These are phyloP conservation scores for Coleophoma crateriformis DNA, from an alignment of 2,329 filamentous ascomycete genomes.

Conservation along the genomic window DNA sequence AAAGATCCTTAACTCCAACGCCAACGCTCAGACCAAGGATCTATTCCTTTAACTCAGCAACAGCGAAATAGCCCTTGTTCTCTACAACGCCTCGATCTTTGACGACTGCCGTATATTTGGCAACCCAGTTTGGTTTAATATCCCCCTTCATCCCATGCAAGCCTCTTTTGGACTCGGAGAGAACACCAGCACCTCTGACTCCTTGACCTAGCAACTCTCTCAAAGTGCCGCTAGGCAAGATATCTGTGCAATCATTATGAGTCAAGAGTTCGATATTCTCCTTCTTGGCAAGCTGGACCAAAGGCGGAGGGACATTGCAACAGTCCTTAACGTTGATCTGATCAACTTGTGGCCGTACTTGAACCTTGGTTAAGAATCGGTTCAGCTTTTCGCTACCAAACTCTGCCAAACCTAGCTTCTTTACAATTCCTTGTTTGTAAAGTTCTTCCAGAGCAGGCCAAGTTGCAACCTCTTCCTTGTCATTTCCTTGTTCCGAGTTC, in stretches of 20 bases:
- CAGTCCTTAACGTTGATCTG: constrained; percentile 97
- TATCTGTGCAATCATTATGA: constrained; percentile 90
- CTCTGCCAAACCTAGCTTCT: constrained; percentile 79
- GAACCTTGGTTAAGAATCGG: constrained; percentile 68
- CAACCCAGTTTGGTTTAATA: constrained; percentile 85
- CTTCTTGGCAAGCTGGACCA: constrained; percentile 78
- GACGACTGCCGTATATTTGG: constrained; percentile 95
- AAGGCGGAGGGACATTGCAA: constrained; percentile 87
- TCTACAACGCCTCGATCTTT: constrained; percentile 92
- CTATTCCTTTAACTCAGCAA: constrained; percentile 56
- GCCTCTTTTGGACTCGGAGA: constrained; percentile 45
- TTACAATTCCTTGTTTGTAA: constrained; percentile 64
- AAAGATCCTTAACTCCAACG: too few relatives aligned
- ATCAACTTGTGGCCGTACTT: constrained; percentile 73
- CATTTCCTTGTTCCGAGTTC: constrained; percentile 56
- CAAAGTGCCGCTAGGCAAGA: constrained; percentile 79
- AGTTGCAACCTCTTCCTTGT: constrained; percentile 62
- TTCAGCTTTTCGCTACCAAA: constrained; percentile 80
- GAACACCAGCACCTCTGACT: constrained; percentile 66
- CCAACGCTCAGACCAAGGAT: not conserved
- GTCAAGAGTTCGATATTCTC: constrained; percentile 83
- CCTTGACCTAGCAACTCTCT: constrained; percentile 75
- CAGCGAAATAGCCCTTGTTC: constrained; percentile 96
- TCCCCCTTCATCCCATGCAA: constrained; percentile 64
- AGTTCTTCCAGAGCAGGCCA: constrained; percentile 72